Evolutionary conservation across 106 monocot species (phyloP), one percentile per base, ranked within the genome.

Genomic region (Allium sativum): DNA sequence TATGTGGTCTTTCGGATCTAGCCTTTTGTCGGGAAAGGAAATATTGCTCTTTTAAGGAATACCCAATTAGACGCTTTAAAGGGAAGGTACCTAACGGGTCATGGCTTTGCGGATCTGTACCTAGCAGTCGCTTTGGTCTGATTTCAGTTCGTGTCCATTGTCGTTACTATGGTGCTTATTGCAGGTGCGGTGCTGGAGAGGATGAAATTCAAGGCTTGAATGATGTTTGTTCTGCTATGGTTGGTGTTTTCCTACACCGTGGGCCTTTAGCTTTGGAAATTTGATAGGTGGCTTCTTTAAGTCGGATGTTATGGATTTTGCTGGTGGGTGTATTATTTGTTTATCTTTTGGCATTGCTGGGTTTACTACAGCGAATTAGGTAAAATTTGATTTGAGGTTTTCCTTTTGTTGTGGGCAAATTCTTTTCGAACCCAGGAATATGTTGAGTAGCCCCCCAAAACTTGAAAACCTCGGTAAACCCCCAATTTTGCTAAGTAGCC

Each of bases 211-310:
- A 54, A 44, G 53, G 66, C 66, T n/a, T 66, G 66, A 55, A 66
- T 66, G 66, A 18, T 66, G 53, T 66, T 66, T 15, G 66, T 21
- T 53, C 66, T 55, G 42, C 15, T 66, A 42, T 66, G 66, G 66
- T 51, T 66, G 17, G 40, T 40, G 53, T 19, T 66, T 9, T 43
- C 42, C 11, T 66, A 66, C 66, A 43, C 54, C 1, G 7, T 66
- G 4, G 66, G 53, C 53, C 15, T 66, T 66, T 40, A 66, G 66
- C 43, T 66, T 7, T 66, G 66, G 66, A 66, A 55, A 11, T 40
- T 55, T 1, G 55, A 55, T 4, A 55, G 66, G 40, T 66, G 53
- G 12, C 43, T 66, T 17, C n/a, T 66, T 66, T 15, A 66, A 66
- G 53, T 40, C 53, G 0, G 65, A 53, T 31, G 65, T 66, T 4